A percentile compares a stretch with the other conserved stretches of the same genome.
These are phyloP conservation scores for Yamadazyma phyllophila DNA, from an alignment of 805 yeast species.

Conservation along the genomic window DNA sequence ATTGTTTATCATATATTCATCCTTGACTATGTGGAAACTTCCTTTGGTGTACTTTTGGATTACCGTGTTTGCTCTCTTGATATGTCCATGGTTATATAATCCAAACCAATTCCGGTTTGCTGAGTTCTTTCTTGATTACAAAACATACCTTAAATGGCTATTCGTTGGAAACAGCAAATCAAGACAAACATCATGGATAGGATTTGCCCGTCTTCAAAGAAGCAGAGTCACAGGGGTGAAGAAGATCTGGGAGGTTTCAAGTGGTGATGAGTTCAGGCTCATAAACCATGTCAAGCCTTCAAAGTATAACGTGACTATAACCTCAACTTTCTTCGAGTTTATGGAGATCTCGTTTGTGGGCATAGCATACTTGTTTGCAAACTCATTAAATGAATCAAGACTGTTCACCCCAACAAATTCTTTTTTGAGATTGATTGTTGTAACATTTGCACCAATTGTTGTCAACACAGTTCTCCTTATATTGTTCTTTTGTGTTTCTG, in stretches of 20 bases:
- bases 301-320: conserved; percentile 37
- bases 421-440: conserved; percentile 41
- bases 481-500: conserved; percentile 42
- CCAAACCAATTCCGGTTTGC: conserved; percentile 72
- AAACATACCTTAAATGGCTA: conserved; percentile 51
- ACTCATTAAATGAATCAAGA: conserved; percentile 49
- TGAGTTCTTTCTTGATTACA: conserved; percentile 71
- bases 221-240: conserved; percentile 59
- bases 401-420: conserved; percentile 37
- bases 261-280: conserved; percentile 29
- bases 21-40: conserved; percentile 60
- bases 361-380: conserved; percentile 52
- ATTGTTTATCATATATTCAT: conserved; percentile 52
- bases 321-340: conserved; percentile 41
- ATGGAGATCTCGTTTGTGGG: conserved; percentile 32
- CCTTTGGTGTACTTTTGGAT: conserved; percentile 70
- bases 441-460: conserved; percentile 48
- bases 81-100: conserved; percentile 73
- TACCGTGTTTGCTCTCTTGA: conserved; percentile 59
- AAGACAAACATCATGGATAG: conserved; percentile 41
- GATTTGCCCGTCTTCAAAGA: conserved; percentile 49
- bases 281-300: conserved; percentile 52
- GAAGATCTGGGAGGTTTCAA: conserved; percentile 32
- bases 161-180: conserved; percentile 49
- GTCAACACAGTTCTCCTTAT: conserved; percentile 43